Base-by-base conservation (phyloP, 2,329 filamentous ascomycete species). In the Dendrostoma leiphaemia region DNA sequence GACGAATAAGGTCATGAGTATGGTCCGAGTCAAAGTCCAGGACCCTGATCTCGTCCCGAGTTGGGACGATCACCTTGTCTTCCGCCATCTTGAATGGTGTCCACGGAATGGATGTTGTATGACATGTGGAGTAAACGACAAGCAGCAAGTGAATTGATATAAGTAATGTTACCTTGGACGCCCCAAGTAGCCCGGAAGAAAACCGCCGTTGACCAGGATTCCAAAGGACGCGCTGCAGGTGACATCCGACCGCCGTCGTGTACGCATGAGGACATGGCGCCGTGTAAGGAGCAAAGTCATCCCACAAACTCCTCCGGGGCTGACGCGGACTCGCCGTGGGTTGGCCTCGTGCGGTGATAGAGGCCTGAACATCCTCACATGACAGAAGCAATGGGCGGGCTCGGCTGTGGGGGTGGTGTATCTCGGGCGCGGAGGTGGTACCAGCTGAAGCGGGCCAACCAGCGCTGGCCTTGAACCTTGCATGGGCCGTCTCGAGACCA, bases 1-100 rank as follows among this genome's bases (percentile, higher is more conserved):
- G 58, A 21, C 50, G 58, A 31, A 60, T 60, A 21, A 60, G 45
- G 24, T 54, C 43, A 28, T 53, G 48, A 17, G 51, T 59, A 17
- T 54, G 43, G 3, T 50, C 52, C 31, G 54, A 47, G 41, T 60
- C 53, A 26, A 59, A 54, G 12, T 41, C 47, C 19, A 52, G 44
- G 21, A 35, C 35, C n/a, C 23, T 48, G 48, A 56, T 44, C 17
- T 56, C 48, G 19, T 48, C n/a, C 31, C 31, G 13, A 9, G 43
- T 48, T 10, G 53, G 53, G 15, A 56, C 48, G 15, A 52, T 29
- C n/a, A 56, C 53, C 23, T 47, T 47, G 10, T 52, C 35, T 34
- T 43, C 43, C 15, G 35, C 35, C 53, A 56, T 55, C n/a, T 7
- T 21, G 40, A 19, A 31, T 15, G 17, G 28, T 5, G 21, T 17